Evolutionary conservation across 805 yeast species (phyloP).

Genomic region (Komagataella ulmi): DNA sequence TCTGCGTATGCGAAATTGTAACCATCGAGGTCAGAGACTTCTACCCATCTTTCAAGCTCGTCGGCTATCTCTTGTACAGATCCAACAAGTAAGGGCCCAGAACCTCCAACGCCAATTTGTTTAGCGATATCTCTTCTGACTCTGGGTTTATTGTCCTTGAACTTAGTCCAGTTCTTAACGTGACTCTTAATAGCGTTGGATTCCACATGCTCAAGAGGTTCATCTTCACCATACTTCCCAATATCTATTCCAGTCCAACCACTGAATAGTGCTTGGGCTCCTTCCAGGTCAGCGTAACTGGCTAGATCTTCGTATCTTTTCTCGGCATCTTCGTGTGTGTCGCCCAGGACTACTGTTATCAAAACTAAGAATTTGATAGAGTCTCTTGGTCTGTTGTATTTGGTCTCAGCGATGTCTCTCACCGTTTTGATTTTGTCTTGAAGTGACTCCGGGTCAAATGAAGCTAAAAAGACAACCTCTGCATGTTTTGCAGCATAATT

Average conservation of each 20-base stretch:
- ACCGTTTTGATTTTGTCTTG: conserved; percentile 16
- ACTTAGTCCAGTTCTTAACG: conserved; percentile 17
- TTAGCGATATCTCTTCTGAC: conserved; percentile 14
- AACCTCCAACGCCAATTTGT: conserved; percentile 16
- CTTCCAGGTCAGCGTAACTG: conserved; percentile 22
- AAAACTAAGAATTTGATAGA: conserved; percentile 22
- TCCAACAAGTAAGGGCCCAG: conserved; percentile 14
- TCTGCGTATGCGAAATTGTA: conserved; percentile 24
- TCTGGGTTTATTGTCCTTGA: conserved; percentile 8
- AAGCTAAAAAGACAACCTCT: conserved; percentile 14
- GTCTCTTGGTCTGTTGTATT: conserved; percentile 19
- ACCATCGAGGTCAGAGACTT: conserved; percentile 26
- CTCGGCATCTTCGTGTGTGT: conserved; percentile 26
- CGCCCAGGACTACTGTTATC: conserved; percentile 22
- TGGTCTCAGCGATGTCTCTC: conserved; percentile 17
- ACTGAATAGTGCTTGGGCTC: conserved; percentile 23
- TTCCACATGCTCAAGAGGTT: conserved; percentile 16
- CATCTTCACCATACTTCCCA: conserved; percentile 16
- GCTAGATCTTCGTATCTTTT: conserved; percentile 19
- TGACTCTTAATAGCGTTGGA: conserved; percentile 18
- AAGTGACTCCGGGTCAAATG: conserved; percentile 13
- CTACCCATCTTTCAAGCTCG: conserved; percentile 22
- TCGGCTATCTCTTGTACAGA: conserved; percentile 23
- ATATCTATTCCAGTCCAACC: conserved; percentile 28
- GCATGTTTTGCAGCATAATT: conserved; percentile 19